Conservation (phyloP, 2,329 filamentous ascomycete genomes). For the Rugonectria rugulosa region DNA sequence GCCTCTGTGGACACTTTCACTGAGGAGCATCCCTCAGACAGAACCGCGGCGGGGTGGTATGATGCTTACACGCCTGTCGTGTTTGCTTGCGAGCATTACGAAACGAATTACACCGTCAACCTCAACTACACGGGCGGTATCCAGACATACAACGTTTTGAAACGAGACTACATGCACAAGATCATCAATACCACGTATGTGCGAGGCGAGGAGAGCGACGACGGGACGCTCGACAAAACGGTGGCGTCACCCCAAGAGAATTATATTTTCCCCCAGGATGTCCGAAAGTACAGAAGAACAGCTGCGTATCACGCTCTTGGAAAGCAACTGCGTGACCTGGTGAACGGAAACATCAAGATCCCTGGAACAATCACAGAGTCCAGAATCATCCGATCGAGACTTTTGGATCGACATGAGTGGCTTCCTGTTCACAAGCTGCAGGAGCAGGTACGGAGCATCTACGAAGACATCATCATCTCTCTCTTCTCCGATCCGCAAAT, state of each 20-base stretch:
- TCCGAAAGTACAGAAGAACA: constrained; percentile 22
- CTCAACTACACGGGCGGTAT: constrained; percentile 28
- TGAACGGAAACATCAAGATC: constrained; percentile 31
- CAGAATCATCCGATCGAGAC: constrained; percentile 20
- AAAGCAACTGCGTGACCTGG: constrained; percentile 18
- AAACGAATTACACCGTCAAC: constrained; percentile 29
- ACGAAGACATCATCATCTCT: constrained; percentile 33
- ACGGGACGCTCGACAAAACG: constrained; percentile 26
- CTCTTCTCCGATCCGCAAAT: constrained; percentile 34
- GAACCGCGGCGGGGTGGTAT: constrained; percentile 16
- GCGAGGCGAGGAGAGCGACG: constrained; percentile 10
- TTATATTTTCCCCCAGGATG: constrained; percentile 26
- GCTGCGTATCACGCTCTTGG: constrained; percentile 32
- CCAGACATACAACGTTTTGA: constrained; percentile 21
- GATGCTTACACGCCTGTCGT: constrained; percentile 31
- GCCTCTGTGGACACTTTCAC: not conserved
- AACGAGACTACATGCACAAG: constrained; percentile 29
- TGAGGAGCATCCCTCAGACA: constrained; percentile 17
- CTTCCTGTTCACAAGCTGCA: constrained; percentile 22
- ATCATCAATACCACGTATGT: constrained; percentile 30
- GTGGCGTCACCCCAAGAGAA: constrained; percentile 25
- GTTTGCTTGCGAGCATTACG: constrained; percentile 34
- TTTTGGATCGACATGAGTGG: constrained; percentile 31
- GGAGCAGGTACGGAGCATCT: constrained; percentile 25
- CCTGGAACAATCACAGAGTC: constrained; percentile 1